phyloP scores from a whole-genome alignment of 1,284 basidiomycete species.

The Entoloma clypeatum region DNA sequence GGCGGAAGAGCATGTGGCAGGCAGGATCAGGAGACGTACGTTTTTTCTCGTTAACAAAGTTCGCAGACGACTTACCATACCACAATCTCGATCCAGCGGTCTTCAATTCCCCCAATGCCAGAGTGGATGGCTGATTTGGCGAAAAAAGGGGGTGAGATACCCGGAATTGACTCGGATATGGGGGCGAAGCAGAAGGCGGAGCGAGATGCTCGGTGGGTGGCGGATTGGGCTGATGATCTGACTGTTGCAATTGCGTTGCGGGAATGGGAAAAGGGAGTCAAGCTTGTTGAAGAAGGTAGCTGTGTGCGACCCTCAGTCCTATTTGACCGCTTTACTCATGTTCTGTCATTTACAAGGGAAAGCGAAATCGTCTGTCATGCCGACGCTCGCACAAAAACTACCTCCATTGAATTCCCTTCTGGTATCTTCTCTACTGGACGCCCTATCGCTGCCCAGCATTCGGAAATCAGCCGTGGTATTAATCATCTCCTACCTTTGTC shows the following conservation, averaged over 20 bases:
- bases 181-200: conserved; percentile 68
- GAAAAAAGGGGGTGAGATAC: conserved; percentile 47
- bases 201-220: conserved; percentile 79
- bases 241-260: conserved; percentile 89
- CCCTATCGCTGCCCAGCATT: conserved; percentile 72
- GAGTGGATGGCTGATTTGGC: conserved; percentile 71
- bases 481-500: conserved; percentile 70
- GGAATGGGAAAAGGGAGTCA: conserved; percentile 85
- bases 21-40: conserved; percentile 49
- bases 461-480: conserved; percentile 75
- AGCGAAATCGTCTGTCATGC: conserved; percentile 54
- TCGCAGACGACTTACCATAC: no score
- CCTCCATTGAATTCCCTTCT: conserved; percentile 69
- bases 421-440: conserved; percentile 67
- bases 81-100: no score
- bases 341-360: conserved; percentile 47
- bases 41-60: no score
- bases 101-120: conserved; percentile 48
- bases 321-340: background rate
- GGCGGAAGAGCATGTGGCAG: conserved; percentile 77
- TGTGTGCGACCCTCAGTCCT: conserved; percentile 5
- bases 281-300: conserved; percentile 83
- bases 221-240: conserved; percentile 88
- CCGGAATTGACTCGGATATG: conserved; percentile 33
- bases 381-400: conserved; percentile 56